phyloP scores from a whole-genome alignment of 352 stramenopile species.

The Pythium chondricola region DNA sequence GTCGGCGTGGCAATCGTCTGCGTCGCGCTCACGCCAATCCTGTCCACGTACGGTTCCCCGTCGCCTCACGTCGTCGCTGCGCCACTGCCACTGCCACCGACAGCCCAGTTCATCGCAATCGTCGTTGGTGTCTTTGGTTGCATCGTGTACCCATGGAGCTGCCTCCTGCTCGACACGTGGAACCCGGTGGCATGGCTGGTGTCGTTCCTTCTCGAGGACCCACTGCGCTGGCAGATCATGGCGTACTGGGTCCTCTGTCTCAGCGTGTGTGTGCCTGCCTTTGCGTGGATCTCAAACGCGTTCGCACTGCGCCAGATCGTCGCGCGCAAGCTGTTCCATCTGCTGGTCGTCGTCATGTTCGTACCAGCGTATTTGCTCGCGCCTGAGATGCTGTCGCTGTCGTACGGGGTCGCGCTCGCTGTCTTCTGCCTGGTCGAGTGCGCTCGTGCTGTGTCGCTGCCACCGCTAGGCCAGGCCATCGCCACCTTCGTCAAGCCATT shows the following conservation, averaged over 20 bases:
- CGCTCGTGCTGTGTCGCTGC: slow-evolving; percentile 48
- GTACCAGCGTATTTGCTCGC: slow-evolving; percentile 52
- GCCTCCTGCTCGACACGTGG: slow-evolving; percentile 48
- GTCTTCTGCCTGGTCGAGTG: slow-evolving; percentile 72
- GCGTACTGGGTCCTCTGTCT: slow-evolving; percentile 53
- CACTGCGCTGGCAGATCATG: slow-evolving; percentile 32
- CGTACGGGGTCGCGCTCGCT: slow-evolving; percentile 66
- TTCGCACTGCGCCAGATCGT: slow-evolving; percentile 62
- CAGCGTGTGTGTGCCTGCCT: slow-evolving; percentile 46
- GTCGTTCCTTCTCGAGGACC: slow-evolving; percentile 30
- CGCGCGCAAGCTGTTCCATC: slow-evolving; percentile 74
- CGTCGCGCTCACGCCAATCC: slow-evolving; percentile 35
- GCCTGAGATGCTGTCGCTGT: slow-evolving; percentile 58
- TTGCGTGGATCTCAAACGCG: slow-evolving; percentile 27
- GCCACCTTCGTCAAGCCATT: slow-evolving; percentile 62
- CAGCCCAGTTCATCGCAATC: slow-evolving; percentile 25
- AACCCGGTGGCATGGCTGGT: slow-evolving; percentile 61
- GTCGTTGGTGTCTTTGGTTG: slow-evolving; percentile 23
- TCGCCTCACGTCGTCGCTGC: slow-evolving; percentile 32
- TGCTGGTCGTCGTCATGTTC: slow-evolving; percentile 77
- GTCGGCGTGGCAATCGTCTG: slow-evolving; percentile 43
- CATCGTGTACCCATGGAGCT: slow-evolving; percentile 60
- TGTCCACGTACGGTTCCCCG: slow-evolving; percentile 32
- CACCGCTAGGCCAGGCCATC: slow-evolving; percentile 42
- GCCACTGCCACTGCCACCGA: slow-evolving; percentile 23